Percentiles rank a stretch among this genome's conserved stretches.
These are phyloP conservation scores for Lachnellula suecica DNA, from an alignment of 2,329 filamentous ascomycete genomes.

Conservation along the genomic window DNA sequence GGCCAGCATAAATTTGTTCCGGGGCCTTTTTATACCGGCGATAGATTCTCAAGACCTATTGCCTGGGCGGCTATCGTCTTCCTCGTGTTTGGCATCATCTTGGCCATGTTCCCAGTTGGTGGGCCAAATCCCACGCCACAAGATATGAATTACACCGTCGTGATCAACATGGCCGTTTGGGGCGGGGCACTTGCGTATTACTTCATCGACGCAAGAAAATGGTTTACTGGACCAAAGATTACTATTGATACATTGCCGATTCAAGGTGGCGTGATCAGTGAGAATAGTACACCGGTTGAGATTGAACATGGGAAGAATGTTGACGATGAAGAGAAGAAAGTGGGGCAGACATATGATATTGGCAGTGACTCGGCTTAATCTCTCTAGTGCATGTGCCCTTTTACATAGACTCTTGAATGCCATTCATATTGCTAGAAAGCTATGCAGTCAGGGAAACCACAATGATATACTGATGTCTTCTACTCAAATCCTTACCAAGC, in stretches of 20 bases:
- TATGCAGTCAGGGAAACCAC: too few species aligned
- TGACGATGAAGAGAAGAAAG: too few species aligned
- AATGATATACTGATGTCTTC: too few species aligned
- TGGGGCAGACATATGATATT: too few species aligned
- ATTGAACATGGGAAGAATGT: not conserved
- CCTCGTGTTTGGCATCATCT: slow-evolving; percentile 51
- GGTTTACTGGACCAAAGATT: slow-evolving; percentile 58
- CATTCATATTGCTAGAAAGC: too few species aligned
- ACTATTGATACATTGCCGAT: slow-evolving; percentile 42
- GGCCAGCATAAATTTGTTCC: slow-evolving; percentile 56
- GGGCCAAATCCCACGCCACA: slow-evolving; percentile 50
- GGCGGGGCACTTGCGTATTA: slow-evolving; percentile 55
- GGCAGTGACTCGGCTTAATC: too few species aligned
- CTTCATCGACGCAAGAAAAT: slow-evolving; percentile 54
- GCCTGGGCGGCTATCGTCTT: slow-evolving; percentile 54
- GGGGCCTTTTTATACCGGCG: slow-evolving; percentile 58
- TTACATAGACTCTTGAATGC: too few species aligned
- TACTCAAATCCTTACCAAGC: too few species aligned
- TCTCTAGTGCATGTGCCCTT: too few species aligned
- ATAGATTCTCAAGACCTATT: slow-evolving; percentile 47
- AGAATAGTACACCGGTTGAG: not conserved
- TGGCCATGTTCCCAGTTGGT: slow-evolving; percentile 58
- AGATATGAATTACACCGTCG: slow-evolving; percentile 63
- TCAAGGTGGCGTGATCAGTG: not conserved
- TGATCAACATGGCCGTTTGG: slow-evolving; percentile 61